Conservation (phyloP, 2,329 filamentous ascomycete genomes). For the Colletotrichum eremochloae region DNA sequence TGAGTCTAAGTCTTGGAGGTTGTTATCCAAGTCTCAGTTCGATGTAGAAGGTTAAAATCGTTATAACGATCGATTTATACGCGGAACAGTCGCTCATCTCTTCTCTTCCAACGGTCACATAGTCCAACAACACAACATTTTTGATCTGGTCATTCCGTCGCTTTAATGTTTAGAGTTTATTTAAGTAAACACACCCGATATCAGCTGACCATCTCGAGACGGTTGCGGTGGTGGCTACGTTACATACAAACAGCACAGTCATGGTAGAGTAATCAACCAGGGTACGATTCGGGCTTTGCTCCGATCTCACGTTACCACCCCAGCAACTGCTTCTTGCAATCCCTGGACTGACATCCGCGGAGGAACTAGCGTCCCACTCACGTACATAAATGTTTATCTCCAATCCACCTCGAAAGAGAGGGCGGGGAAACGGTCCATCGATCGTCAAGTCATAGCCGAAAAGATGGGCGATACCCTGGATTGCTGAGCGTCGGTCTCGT, state of each 20-base stretch:
- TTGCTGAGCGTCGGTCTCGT: slow-evolving; percentile 7
- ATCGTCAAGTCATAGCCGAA: slow-evolving; percentile 22
- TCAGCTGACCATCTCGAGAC: not conserved
- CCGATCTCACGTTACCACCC: slow-evolving; percentile 4
- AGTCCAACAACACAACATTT: too few relatives aligned
- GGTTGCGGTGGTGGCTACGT: not conserved
- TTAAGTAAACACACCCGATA: not conserved
- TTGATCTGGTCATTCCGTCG: not conserved
- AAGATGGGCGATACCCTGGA: not conserved
- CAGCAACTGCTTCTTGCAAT: not conserved
- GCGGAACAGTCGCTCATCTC: not conserved
- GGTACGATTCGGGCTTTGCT: not conserved
- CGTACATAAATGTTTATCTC: slow-evolving; percentile 3
- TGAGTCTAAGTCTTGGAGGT: not conserved
- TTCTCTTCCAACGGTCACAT: too few relatives aligned
- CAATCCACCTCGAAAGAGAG: not conserved
- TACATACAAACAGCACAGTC: not conserved
- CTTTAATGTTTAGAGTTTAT: too few relatives aligned
- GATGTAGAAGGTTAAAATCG: not conserved
- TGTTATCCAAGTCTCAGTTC: not conserved
- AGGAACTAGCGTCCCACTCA: slow-evolving; percentile 16
- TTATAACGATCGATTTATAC: not conserved
- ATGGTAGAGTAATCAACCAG: not conserved
- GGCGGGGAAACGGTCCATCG: not conserved
- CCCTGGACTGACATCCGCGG: not conserved